Conservation (phyloP, 2,329 filamentous ascomycete genomes). For the Malbranchea zuffiana region DNA sequence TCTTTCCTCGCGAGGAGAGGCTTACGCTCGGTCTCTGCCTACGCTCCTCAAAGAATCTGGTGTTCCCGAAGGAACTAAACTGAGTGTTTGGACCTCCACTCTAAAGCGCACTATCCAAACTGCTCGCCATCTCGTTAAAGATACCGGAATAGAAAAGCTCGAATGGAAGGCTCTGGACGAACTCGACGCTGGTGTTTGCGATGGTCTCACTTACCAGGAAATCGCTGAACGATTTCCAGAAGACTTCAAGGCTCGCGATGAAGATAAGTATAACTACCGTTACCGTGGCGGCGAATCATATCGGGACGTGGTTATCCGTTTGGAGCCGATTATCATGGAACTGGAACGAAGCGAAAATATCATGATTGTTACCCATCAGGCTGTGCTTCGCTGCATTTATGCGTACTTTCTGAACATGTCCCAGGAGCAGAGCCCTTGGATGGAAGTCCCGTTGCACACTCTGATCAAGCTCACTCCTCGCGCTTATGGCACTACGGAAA, state of each 20-base stretch:
- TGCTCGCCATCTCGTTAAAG: conserved; percentile 63
- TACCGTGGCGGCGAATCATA: conserved; percentile 95
- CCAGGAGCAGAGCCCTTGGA: conserved; percentile 89
- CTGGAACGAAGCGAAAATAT: conserved; percentile 93
- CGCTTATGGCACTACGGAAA: conserved; percentile 86
- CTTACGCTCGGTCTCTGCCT: conserved; percentile 76
- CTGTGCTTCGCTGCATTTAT: conserved; percentile 92
- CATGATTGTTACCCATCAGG: conserved; percentile 95
- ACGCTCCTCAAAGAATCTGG: conserved; percentile 76
- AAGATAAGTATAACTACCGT: conserved; percentile 99
- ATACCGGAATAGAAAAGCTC: conserved; percentile 70
- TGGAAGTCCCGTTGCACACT: conserved; percentile 94
- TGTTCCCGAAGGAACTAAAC: conserved; percentile 53
- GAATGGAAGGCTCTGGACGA: conserved; percentile 99
- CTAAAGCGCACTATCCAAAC: conserved; percentile 82
- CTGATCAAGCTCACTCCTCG: conserved; percentile 92
- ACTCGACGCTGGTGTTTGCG: conserved; percentile 90
- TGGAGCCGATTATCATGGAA: conserved; percentile 99
- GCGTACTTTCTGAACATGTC: conserved; percentile 98
- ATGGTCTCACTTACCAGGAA: conserved; percentile 90
- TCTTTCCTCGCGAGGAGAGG: conserved; percentile 73
- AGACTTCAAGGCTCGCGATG: conserved; percentile 88
- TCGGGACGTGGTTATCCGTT: conserved; percentile 89
- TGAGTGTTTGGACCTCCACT: conserved; percentile 67
- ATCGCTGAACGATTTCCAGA: conserved; percentile 86